Conservation (phyloP, 768 basidiomycete species). For the Hebeloma cylindrosporum region DNA sequence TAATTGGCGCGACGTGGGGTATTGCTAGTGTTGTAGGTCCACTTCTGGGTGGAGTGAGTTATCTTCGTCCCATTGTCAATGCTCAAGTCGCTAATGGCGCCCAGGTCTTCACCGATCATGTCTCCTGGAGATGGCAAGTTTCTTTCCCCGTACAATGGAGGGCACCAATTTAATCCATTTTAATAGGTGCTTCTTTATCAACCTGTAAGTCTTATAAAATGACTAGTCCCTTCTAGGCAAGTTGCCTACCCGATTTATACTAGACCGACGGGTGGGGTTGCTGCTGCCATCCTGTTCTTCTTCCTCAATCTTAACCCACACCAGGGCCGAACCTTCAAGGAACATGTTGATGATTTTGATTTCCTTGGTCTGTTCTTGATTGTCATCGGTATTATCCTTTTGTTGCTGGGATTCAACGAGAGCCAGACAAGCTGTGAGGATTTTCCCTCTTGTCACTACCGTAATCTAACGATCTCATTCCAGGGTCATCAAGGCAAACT, state of each 20-base stretch:
- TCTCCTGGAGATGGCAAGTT: slow-evolving; percentile 76
- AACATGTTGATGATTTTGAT: slow-evolving; percentile 70
- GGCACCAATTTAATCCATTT: slow-evolving; percentile 7
- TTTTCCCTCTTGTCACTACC: not conserved
- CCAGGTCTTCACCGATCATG: slow-evolving; percentile 70
- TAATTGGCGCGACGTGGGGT: slow-evolving; percentile 81
- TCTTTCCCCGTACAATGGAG: slow-evolving; percentile 1
- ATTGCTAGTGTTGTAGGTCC: slow-evolving; percentile 74
- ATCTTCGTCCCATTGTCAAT: not conserved
- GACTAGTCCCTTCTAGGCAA: not conserved
- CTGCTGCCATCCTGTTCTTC: slow-evolving; percentile 59
- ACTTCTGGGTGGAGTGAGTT: slow-evolving; percentile 74
- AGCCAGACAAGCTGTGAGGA: slow-evolving; percentile 67
- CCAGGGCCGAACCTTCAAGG: slow-evolving; percentile 50
- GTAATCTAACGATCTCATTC: not conserved
- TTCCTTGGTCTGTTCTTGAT: slow-evolving; percentile 66
- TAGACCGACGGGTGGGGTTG: slow-evolving; percentile 74
- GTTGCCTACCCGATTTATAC: slow-evolving; percentile 3
- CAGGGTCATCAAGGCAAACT: slow-evolving; percentile 61
- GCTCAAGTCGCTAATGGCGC: slow-evolving; percentile 1
- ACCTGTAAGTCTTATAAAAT: slow-evolving; percentile 51
- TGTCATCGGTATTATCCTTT: slow-evolving; percentile 60
- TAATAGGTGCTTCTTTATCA: slow-evolving; percentile 72
- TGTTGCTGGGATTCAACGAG: slow-evolving; percentile 73
- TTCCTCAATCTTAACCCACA: slow-evolving; percentile 83